phyloP scores from a whole-genome alignment of 148 eudicot genomes.

The Silene uniflora region DNA sequence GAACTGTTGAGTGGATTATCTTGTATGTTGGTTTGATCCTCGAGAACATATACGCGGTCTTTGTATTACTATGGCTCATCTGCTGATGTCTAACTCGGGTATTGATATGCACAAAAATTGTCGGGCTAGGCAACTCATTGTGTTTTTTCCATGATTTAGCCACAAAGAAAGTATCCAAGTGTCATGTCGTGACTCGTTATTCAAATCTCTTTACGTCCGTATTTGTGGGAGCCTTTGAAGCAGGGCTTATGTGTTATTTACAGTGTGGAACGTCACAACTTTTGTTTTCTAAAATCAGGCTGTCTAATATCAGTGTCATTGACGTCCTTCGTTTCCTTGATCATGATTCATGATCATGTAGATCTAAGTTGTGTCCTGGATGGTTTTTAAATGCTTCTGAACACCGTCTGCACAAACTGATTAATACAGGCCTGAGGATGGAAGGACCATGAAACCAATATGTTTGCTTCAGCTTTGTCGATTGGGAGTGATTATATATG shows the following conservation, averaged over 20 bases:
- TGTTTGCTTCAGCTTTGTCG: conserved; percentile 66
- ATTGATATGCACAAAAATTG: too few relatives aligned
- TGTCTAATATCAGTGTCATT: background rate
- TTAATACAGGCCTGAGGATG: conserved; percentile 66
- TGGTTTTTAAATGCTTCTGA: conserved; percentile 1
- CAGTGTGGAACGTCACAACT: too few relatives aligned
- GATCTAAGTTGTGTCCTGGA: background rate
- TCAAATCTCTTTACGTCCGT: too few relatives aligned
- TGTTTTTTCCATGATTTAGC: too few relatives aligned
- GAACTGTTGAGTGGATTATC: background rate
- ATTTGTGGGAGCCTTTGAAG: too few relatives aligned
- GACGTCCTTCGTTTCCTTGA: background rate
- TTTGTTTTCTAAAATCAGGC: too few relatives aligned
- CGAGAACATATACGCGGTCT: background rate
- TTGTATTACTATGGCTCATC: background rate
- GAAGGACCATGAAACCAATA: conserved; percentile 64
- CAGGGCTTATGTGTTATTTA: too few relatives aligned
- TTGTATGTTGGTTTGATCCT: background rate
- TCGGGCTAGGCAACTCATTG: too few relatives aligned
- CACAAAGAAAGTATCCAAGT: too few relatives aligned
- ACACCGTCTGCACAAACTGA: conserved; percentile 3
- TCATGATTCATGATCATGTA: background rate
- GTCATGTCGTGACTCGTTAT: too few relatives aligned
- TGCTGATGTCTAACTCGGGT: background rate
- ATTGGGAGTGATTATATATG: conserved; percentile 67